phyloP scores from a whole-genome alignment of 2,329 filamentous ascomycete genomes.

The Thielaviopsis ethacetica region DNA sequence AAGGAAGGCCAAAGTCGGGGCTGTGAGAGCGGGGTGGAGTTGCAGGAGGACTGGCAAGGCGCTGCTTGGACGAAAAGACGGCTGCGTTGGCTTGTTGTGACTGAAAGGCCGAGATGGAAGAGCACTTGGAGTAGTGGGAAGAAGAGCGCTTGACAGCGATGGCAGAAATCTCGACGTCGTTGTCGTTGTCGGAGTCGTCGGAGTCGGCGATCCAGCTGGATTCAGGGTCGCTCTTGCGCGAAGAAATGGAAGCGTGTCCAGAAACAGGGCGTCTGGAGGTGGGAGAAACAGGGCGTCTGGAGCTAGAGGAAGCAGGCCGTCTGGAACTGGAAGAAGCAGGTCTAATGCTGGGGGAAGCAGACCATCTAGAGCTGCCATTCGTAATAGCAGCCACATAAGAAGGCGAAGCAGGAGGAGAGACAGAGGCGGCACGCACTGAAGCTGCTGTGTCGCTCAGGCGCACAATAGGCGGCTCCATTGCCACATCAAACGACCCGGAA shows the following conservation, averaged over 20 bases:
- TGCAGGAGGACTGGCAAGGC: slow-evolving; percentile 4
- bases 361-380: no score
- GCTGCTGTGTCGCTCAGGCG: background rate
- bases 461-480: slow-evolving; percentile 8
- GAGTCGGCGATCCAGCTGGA: slow-evolving; percentile 24
- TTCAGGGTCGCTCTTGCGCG: slow-evolving; percentile 13
- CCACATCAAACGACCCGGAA: slow-evolving; percentile 2
- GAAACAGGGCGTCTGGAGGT: background rate
- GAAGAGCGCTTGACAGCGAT: background rate
- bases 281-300: background rate
- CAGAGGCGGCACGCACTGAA: background rate
- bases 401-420: background rate
- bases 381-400: background rate
- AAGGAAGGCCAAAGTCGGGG: background rate
- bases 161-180: slow-evolving; percentile 11
- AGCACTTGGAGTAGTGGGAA: background rate
- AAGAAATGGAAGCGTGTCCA: slow-evolving; percentile 2
- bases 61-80: slow-evolving; percentile 3
- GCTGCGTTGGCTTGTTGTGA: background rate
- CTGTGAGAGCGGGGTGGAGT: slow-evolving; percentile 6
- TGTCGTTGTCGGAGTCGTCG: slow-evolving; percentile 21
- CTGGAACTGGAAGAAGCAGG: no score
- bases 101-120: background rate
- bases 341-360: no score
- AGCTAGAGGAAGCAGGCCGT: background rate